phyloP scores from a whole-genome alignment of 352 stramenopile species.

The Phytophthora megakarya region DNA sequence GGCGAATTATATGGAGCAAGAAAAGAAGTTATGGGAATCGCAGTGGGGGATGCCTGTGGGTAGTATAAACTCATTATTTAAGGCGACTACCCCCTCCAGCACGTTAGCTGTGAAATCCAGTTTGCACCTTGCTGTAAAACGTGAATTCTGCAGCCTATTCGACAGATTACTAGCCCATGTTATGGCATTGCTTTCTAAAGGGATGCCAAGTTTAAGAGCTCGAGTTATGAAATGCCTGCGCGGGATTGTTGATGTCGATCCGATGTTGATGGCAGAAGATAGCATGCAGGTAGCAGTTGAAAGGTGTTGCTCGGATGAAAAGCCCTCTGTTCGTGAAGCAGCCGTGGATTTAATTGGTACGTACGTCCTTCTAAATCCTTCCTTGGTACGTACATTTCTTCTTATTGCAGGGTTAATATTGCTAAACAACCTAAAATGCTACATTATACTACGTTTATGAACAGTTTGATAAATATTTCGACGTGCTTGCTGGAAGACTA shows the following conservation, averaged over 20 bases:
- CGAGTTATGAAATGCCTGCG: slow-evolving; percentile 79
- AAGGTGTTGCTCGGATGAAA: slow-evolving; percentile 77
- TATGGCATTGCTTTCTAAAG: slow-evolving; percentile 77
- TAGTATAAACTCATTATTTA: slow-evolving; percentile 48
- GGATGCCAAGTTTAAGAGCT: slow-evolving; percentile 70
- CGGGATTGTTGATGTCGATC: slow-evolving; percentile 83
- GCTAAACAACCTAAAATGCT: slow-evolving; percentile 7
- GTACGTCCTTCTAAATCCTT: slow-evolving; percentile 72
- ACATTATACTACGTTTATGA: background rate
- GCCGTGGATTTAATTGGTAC: slow-evolving; percentile 87
- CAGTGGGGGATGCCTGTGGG: slow-evolving; percentile 47
- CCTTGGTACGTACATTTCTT: slow-evolving; percentile 56
- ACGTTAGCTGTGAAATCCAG: slow-evolving; percentile 53
- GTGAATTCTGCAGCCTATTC: slow-evolving; percentile 75
- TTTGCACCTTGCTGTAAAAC: slow-evolving; percentile 50
- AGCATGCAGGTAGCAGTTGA: slow-evolving; percentile 60
- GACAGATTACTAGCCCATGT: slow-evolving; percentile 72
- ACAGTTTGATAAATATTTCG: slow-evolving; percentile 86
- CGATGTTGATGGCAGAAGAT: slow-evolving; percentile 80
- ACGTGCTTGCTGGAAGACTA: slow-evolving; percentile 69
- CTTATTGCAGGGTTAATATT: background rate
- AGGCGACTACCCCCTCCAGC: slow-evolving; percentile 44
- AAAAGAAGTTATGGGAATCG: slow-evolving; percentile 53
- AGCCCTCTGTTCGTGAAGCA: slow-evolving; percentile 80
- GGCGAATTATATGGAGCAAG: slow-evolving; percentile 11